phyloP scores from a whole-genome alignment of 371 early-diverging fungal species.

The Apophysomyces sp. region DNA sequence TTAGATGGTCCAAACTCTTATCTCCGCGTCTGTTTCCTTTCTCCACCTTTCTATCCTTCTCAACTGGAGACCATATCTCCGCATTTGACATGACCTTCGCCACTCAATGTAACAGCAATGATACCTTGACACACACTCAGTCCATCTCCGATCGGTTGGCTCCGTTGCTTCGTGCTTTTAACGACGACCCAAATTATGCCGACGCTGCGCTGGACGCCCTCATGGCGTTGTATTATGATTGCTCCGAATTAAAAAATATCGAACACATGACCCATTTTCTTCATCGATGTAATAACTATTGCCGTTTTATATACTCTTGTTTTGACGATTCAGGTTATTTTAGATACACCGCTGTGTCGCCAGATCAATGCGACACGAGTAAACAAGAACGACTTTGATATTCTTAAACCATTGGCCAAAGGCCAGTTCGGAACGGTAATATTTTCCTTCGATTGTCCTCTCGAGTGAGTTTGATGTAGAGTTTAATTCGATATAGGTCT shows the following conservation, averaged over 20 bases:
- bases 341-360: slow-evolving; percentile 63
- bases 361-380: slow-evolving; percentile 62
- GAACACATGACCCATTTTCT: slow-evolving; percentile 3
- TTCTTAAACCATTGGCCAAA: slow-evolving; percentile 82
- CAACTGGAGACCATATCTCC: background rate
- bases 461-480: background rate
- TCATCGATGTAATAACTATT: slow-evolving; percentile 9
- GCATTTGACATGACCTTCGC: background rate
- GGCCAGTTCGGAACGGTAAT: slow-evolving; percentile 91
- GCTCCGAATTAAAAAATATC: background rate
- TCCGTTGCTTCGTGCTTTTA: background rate
- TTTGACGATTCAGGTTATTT: background rate
- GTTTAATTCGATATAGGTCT: slow-evolving; percentile 1
- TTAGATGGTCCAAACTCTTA: background rate
- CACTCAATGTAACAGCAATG: background rate
- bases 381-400: slow-evolving; percentile 85
- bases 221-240: slow-evolving; percentile 14
- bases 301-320: background rate
- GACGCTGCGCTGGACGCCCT: slow-evolving; percentile 17
- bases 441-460: too few species aligned
- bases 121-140: background rate
- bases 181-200: background rate
- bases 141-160: slow-evolving; percentile 3
- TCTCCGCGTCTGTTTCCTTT: background rate
- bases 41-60: background rate